These are phyloP conservation scores for Liquidambar formosana DNA, from an alignment of 164 flowering plant genomes.

Conservation along the genomic window DNA sequence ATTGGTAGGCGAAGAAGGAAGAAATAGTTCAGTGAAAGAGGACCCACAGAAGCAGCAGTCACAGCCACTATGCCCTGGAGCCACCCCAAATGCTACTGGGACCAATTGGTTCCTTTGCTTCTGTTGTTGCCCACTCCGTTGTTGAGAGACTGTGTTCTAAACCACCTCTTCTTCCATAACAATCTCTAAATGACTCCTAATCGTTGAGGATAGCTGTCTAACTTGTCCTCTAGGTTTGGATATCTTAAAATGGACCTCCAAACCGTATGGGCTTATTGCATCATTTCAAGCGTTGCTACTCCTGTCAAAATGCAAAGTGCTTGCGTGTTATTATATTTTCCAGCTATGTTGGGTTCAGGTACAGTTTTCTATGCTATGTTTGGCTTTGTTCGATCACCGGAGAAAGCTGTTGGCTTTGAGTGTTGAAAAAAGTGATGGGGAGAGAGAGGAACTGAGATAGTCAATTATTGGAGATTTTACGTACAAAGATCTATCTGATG, in stretches of 20 bases:
- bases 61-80: conserved; percentile 8
- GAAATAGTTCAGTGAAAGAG: conserved; percentile 1
- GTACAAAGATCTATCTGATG: neutral
- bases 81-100: neutral
- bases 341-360: neutral
- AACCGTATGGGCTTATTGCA: neutral
- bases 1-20: conserved; percentile 19
- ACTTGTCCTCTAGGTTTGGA: neutral
- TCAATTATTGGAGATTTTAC: neutral
- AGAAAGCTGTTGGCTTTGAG: neutral
- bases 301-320: neutral
- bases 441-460: neutral
- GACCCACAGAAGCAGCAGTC: conserved; percentile 7
- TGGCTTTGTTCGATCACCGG: neutral
- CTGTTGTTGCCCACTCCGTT: conserved; percentile 21
- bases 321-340: neutral
- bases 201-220: neutral
- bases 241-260: neutral
- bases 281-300: neutral
- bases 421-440: neutral
- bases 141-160: neutral
- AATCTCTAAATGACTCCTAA: neutral
- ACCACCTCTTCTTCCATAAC: neutral
- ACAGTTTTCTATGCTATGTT: neutral
- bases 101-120: conserved; percentile 31